phyloP scores from a whole-genome alignment of 2,329 filamentous ascomycete genomes.

The Coniochaeta hoffmannii region DNA sequence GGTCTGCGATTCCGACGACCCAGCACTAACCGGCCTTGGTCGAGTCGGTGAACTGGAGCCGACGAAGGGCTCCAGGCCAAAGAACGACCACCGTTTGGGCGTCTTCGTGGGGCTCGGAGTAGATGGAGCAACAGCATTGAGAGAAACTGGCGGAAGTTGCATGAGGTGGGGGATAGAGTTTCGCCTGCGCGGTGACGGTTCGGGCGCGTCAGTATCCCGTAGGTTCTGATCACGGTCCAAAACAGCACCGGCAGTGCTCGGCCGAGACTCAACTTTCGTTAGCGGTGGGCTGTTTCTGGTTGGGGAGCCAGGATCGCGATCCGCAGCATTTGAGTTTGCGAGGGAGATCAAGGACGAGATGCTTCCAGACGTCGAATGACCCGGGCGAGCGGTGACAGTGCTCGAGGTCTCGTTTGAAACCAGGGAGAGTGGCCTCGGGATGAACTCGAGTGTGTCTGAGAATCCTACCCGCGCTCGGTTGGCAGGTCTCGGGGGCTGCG shows the following conservation, averaged over 20 bases:
- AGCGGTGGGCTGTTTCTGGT: constrained; percentile 27
- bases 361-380: constrained; percentile 71
- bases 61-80: constrained; percentile 49
- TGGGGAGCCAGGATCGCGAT: constrained; percentile 28
- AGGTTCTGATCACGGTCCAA: constrained; percentile 43
- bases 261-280: constrained; percentile 43
- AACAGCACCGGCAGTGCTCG: constrained; percentile 66
- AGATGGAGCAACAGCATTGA: constrained; percentile 21
- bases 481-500: constrained; percentile 9
- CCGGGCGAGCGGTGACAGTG: constrained; percentile 60
- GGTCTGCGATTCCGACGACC: constrained; percentile 32
- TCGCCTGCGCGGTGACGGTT: constrained; percentile 38
- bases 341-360: constrained; percentile 69
- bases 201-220: constrained; percentile 21
- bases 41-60: constrained; percentile 38
- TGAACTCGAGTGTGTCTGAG: constrained; percentile 76
- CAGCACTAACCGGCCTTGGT: constrained; percentile 37
- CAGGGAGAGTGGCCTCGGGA: constrained; percentile 73
- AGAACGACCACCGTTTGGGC: constrained; percentile 55
- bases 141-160: constrained; percentile 27
- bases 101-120: constrained; percentile 42
- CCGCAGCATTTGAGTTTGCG: constrained; percentile 34
- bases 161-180: constrained; percentile 53
- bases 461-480: constrained; percentile 68
- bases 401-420: constrained; percentile 80